phyloP scores from a whole-genome alignment of 371 early-diverging fungal genomes.

The Apophysomyces elegans region DNA sequence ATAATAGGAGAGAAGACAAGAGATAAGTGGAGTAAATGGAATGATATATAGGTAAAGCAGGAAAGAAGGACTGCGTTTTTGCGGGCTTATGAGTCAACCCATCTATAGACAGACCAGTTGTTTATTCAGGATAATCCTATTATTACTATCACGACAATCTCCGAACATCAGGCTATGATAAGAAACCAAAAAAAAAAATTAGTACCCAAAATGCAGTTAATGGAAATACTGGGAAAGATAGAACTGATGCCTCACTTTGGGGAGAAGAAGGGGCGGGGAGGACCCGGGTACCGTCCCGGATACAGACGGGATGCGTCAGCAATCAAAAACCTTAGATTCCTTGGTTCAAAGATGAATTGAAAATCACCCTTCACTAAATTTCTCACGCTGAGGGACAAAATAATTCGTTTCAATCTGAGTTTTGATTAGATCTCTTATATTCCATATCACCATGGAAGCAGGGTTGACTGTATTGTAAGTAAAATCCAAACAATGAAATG shows the following conservation, averaged over 20 bases:
- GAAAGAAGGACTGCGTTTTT: constrained; percentile 13
- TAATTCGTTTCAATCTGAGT: background rate
- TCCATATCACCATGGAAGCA: too few species aligned
- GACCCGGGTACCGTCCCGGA: constrained; percentile 9
- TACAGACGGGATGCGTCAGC: constrained; percentile 6
- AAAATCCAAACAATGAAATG: too few species aligned
- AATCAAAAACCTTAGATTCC: constrained; percentile 8
- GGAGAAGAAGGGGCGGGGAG: background rate
- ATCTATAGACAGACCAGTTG: background rate
- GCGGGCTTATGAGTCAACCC: background rate
- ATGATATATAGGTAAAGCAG: background rate
- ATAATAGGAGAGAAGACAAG: constrained; percentile 14
- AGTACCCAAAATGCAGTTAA: too few species aligned
- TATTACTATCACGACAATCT: constrained; percentile 7
- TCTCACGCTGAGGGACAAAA: constrained; percentile 6
- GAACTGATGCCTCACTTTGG: background rate
- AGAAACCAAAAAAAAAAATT: background rate
- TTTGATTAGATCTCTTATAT: background rate
- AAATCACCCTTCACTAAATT: background rate
- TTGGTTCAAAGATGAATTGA: constrained; percentile 1
- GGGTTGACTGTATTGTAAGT: too few species aligned
- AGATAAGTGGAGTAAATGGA: background rate
- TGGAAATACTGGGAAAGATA: too few species aligned
- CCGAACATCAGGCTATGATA: constrained; percentile 3
- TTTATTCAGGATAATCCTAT: background rate